Evolutionary conservation across 2,329 filamentous ascomycete species (phyloP).

Genomic region (Chaetothyriales sp.): DNA sequence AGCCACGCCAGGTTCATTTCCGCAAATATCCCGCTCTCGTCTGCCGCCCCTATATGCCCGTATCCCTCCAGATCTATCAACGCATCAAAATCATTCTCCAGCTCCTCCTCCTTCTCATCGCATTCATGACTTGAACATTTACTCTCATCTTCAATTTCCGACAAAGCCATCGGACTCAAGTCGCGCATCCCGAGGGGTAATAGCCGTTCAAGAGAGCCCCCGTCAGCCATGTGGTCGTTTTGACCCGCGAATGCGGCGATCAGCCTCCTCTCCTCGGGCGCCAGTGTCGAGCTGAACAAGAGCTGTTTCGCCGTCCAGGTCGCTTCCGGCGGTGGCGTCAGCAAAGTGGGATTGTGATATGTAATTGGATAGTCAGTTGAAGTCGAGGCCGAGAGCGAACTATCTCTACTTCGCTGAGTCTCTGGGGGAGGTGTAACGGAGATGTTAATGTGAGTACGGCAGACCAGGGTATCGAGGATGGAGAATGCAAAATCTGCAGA

Average conservation of each 20-base stretch:
- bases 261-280: conserved; percentile 10
- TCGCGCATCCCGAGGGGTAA: neutral
- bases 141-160: conserved; percentile 1
- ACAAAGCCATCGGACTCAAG: neutral
- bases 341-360: conserved; percentile 3
- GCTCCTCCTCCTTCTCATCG: conserved; percentile 10
- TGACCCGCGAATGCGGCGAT: conserved; percentile 8
- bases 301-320: conserved; percentile 11
- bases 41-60: conserved; percentile 3
- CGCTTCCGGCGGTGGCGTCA: conserved; percentile 17
- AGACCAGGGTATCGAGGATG: conserved; percentile 82
- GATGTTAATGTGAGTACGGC: conserved; percentile 63
- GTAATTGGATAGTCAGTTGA: neutral
- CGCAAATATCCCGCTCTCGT: conserved; percentile 7
- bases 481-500: conserved; percentile 93
- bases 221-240: conserved; percentile 8
- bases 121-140: neutral
- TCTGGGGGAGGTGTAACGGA: conserved; percentile 43
- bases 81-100: conserved; percentile 33
- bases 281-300: conserved; percentile 10
- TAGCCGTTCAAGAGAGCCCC: neutral
- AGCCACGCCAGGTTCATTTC: conserved; percentile 14
- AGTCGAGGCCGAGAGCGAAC: neutral
- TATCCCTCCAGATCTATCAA: conserved; percentile 32
- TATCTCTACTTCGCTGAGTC: conserved; percentile 26